These are phyloP conservation scores for Yamadazyma epiphylla DNA, from an alignment of 1,139 yeast species.

Conservation along the genomic window DNA sequence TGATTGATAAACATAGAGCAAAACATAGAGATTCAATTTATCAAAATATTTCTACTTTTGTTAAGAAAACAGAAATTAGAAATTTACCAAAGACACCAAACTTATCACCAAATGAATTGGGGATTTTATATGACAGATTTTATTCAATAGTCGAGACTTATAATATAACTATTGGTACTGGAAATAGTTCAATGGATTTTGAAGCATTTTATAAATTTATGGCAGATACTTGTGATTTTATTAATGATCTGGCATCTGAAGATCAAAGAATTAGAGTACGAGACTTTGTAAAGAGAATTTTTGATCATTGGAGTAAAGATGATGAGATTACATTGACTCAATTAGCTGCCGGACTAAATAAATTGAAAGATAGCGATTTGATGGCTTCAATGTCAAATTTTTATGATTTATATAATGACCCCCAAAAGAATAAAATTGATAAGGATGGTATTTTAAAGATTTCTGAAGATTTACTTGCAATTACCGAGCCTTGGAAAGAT, in stretches of 20 bases:
- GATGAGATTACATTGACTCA: conserved; percentile 66
- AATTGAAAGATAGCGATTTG: conserved; percentile 65
- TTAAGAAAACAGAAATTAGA: conserved; percentile 86
- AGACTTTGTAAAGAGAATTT: conserved; percentile 58
- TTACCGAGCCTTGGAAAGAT: conserved; percentile 82
- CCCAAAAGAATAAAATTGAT: conserved; percentile 58
- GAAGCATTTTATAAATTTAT: conserved; percentile 69
- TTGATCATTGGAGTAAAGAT: conserved; percentile 58
- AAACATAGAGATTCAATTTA: conserved; percentile 75
- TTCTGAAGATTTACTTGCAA: conserved; percentile 79
- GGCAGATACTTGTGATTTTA: conserved; percentile 83
- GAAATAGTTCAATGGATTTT: conserved; percentile 69
- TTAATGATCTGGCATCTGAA: conserved; percentile 27
- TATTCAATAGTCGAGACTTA: conserved; percentile 69
- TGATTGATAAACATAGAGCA: conserved; percentile 64
- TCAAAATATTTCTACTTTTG: conserved; percentile 83
- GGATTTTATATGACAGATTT: conserved; percentile 79
- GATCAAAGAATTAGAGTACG: conserved; percentile 18
- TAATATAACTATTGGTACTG: conserved; percentile 66
- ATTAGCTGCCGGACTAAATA: conserved; percentile 69
- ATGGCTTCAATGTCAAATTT: conserved; percentile 78
- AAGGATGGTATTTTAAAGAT: conserved; percentile 78
- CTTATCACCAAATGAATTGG: conserved; percentile 53
- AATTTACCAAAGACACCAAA: conserved; percentile 73
- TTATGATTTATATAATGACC: conserved; percentile 66